Conservation (phyloP, 331 rosid genomes). For the Arachis monticola region DNA sequence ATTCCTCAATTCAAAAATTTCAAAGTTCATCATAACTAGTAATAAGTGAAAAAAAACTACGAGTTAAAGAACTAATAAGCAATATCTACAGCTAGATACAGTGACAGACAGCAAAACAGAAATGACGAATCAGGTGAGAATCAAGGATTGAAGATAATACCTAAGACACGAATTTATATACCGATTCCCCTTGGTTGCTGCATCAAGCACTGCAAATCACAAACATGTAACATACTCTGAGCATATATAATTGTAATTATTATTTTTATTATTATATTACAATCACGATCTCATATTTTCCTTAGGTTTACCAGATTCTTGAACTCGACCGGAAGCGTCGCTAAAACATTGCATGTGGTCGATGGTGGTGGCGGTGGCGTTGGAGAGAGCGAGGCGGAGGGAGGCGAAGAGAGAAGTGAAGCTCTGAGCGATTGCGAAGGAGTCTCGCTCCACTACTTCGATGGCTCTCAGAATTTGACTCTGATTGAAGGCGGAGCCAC, state of each 20-base stretch:
- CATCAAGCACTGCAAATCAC: slow-evolving; percentile 68
- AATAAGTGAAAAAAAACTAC: neutral
- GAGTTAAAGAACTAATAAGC: neutral
- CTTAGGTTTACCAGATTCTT: slow-evolving; percentile 70
- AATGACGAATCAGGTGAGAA: neutral
- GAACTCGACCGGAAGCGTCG: slow-evolving; percentile 91
- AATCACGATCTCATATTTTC: neutral
- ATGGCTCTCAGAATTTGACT: slow-evolving; percentile 63
- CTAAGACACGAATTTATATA: slow-evolving; percentile 89
- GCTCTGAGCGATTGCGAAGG: slow-evolving; percentile 73
- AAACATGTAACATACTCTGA: slow-evolving; percentile 21
- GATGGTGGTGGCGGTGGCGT: slow-evolving; percentile 69
- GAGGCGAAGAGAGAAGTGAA: slow-evolving; percentile 81
- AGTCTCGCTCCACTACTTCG: slow-evolving; percentile 77
- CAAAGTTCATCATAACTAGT: neutral
- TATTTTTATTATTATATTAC: neutral
- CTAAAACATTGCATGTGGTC: slow-evolving; percentile 80
- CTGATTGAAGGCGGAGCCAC: slow-evolving; percentile 41
- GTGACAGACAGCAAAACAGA: neutral
- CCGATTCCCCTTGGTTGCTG: slow-evolving; percentile 82
- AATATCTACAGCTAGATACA: neutral
- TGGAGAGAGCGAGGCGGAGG: slow-evolving; percentile 75
- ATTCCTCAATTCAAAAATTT: neutral
- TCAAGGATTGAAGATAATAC: slow-evolving; percentile 45
- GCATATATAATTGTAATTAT: neutral